Percentiles rank a stretch among this genome's conserved stretches.
Evolutionary conservation across 2,329 filamentous ascomycete species (phyloP).

Genomic region (Epichloe amarillans): DNA sequence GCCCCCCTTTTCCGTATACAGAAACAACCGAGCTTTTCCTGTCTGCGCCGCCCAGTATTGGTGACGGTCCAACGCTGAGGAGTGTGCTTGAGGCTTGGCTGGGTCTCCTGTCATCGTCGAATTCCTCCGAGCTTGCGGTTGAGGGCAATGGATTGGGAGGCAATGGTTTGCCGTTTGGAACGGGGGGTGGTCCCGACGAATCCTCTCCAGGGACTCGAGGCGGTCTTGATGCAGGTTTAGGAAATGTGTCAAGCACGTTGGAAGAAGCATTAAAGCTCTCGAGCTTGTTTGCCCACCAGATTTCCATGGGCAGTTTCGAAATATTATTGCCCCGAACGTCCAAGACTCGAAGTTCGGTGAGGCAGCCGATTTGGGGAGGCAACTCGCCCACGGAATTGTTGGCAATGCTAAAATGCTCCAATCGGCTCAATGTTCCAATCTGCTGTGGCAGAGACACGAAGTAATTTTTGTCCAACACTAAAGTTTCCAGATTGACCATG

Average conservation of each 20-base stretch:
- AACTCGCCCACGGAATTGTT: constrained; percentile 79
- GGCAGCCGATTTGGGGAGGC: constrained; percentile 75
- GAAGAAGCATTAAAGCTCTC: constrained; percentile 92
- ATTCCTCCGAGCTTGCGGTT: constrained; percentile 66
- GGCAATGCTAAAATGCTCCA: constrained; percentile 89
- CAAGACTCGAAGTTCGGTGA: constrained; percentile 71
- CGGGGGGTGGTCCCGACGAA: constrained; percentile 18
- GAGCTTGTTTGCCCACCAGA: constrained; percentile 90
- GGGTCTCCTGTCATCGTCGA: constrained; percentile 56
- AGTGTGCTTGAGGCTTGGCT: constrained; percentile 72
- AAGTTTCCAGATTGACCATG: constrained; percentile 72
- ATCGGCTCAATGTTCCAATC: constrained; percentile 66
- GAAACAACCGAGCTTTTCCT: constrained; percentile 80
- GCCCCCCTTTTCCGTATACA: constrained; percentile 61
- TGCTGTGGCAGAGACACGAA: constrained; percentile 80
- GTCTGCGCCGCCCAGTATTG: constrained; percentile 43
- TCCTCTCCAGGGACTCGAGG: constrained; percentile 46
- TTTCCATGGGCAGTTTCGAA: constrained; percentile 71
- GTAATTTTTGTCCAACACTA: constrained; percentile 89
- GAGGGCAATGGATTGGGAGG: constrained; percentile 33
- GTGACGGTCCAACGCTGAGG: constrained; percentile 63
- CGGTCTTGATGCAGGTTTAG: constrained; percentile 65
- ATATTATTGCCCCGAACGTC: constrained; percentile 93
- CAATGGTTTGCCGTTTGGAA: constrained; percentile 27
- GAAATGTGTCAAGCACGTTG: constrained; percentile 82